A percentile compares a stretch with the other conserved stretches of the same genome.
Conservation (phyloP, 306 rosid genomes). For the Cercis canadensis region DNA sequence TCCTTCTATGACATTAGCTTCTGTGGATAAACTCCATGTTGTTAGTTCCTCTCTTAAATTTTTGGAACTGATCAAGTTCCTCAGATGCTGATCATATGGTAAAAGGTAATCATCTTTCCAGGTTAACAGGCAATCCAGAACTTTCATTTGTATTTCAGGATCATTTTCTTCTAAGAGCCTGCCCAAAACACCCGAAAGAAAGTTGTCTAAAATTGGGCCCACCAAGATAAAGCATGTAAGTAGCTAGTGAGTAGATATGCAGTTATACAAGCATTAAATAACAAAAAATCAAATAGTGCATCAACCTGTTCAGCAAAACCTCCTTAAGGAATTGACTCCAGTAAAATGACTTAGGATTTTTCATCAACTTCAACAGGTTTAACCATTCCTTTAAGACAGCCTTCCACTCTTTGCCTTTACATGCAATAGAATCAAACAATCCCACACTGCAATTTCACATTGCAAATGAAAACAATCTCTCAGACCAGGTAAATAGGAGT, state of each 20-base stretch:
- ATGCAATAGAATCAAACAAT: constrained; percentile 66
- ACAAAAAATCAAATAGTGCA: constrained; percentile 23
- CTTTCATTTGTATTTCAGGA: constrained; percentile 82
- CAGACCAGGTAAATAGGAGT: constrained; percentile 14
- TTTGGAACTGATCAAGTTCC: constrained; percentile 62
- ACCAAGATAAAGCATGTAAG: constrained; percentile 5
- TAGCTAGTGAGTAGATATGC: constrained; percentile 1
- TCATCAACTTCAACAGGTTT: constrained; percentile 79
- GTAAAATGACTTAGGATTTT: constrained; percentile 68
- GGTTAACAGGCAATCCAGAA: constrained; percentile 75
- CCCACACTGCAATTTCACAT: constrained; percentile 67
- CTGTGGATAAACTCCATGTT: constrained; percentile 85
- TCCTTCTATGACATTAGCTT: constrained; percentile 66
- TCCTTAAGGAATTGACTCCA: constrained; percentile 73
- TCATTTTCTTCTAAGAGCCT: constrained; percentile 94
- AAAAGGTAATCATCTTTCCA: constrained; percentile 83
- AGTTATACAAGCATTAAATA: constrained; percentile 4
- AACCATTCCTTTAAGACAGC: constrained; percentile 87
- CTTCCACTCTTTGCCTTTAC: constrained; percentile 95
- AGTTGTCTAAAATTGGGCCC: constrained; percentile 17
- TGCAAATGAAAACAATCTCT: constrained; percentile 39
- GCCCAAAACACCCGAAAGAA: constrained; percentile 40
- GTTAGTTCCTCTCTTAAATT: constrained; percentile 84
- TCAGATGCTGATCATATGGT: constrained; percentile 72
- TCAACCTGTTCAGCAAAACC: constrained; percentile 80